Evolutionary conservation across 345 rosid species (phyloP).

Genomic region (Eucalyptus regnans): DNA sequence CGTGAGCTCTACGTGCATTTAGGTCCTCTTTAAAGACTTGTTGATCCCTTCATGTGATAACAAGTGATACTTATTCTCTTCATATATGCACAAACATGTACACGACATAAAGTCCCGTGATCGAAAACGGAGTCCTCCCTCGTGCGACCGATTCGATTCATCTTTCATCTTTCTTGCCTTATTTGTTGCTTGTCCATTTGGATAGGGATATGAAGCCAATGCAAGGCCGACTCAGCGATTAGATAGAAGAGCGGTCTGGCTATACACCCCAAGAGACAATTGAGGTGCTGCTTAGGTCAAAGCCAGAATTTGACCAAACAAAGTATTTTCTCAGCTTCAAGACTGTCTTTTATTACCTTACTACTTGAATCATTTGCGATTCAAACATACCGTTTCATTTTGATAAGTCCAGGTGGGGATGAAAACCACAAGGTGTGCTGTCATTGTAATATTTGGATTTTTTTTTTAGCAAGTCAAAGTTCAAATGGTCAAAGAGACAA

Average conservation of each 20-base stretch:
- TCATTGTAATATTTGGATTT: neutral
- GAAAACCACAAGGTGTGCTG: neutral
- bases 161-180: neutral
- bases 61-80: neutral
- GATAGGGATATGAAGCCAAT: constrained; percentile 47
- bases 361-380: neutral
- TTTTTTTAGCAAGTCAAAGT: no score
- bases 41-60: no score
- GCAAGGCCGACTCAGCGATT: constrained; percentile 55
- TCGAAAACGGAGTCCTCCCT: neutral
- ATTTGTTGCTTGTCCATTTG: neutral
- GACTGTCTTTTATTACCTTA: neutral
- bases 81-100: neutral
- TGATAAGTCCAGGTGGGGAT: neutral
- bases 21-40: no score
- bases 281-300: neutral
- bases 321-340: neutral
- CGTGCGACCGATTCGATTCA: neutral
- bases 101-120: neutral
- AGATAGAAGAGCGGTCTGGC: constrained; percentile 26
- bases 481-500: no score
- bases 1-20: neutral
- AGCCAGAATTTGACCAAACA: no score
- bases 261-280: constrained; percentile 8
- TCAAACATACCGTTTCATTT: neutral